phyloP scores from a whole-genome alignment of 129 eudicot genomes.

The Calendula officinalis region DNA sequence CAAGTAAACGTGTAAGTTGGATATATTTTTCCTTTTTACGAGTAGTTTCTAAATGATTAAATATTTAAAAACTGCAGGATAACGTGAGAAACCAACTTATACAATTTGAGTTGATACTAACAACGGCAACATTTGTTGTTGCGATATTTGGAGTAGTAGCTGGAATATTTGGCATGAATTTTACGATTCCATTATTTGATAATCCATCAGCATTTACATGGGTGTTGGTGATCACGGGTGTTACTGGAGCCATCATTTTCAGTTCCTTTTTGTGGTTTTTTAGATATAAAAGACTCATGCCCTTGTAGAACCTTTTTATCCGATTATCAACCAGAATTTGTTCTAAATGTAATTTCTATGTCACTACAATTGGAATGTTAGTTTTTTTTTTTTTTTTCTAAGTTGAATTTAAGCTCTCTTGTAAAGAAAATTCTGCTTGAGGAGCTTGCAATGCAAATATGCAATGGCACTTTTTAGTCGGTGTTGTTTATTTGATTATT shows the following conservation, averaged over 20 bases:
- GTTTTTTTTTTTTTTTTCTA: not conserved
- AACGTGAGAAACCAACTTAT: slow-evolving; percentile 87
- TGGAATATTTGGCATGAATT: slow-evolving; percentile 94
- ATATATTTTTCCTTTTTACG: too few relatives aligned
- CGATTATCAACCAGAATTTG: not conserved
- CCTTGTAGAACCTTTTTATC: slow-evolving; percentile 43
- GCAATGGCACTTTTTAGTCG: too few relatives aligned
- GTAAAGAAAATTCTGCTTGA: slow-evolving; percentile 30
- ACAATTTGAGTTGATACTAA: slow-evolving; percentile 79
- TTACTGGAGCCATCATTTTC: slow-evolving; percentile 55
- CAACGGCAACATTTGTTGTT: slow-evolving; percentile 85
- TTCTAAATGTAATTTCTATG: slow-evolving; percentile 3
- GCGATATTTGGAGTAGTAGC: slow-evolving; percentile 96
- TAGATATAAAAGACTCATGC: slow-evolving; percentile 72
- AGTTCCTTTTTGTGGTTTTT: slow-evolving; percentile 69
- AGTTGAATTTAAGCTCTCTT: slow-evolving; percentile 20
- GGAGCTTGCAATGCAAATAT: slow-evolving; percentile 18
- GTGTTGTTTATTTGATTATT: too few relatives aligned
- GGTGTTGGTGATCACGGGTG: slow-evolving; percentile 74
- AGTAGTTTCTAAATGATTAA: slow-evolving; percentile 18
- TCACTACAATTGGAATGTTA: not conserved
- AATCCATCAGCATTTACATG: slow-evolving; percentile 64
- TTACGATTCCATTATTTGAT: slow-evolving; percentile 49
- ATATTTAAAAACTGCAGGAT: slow-evolving; percentile 46
- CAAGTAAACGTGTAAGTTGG: too few relatives aligned